Percentiles rank a stretch among this genome's conserved stretches.
phyloP scores from a whole-genome alignment of 192 early-diverging fungal species.

The Backusella luteola region DNA sequence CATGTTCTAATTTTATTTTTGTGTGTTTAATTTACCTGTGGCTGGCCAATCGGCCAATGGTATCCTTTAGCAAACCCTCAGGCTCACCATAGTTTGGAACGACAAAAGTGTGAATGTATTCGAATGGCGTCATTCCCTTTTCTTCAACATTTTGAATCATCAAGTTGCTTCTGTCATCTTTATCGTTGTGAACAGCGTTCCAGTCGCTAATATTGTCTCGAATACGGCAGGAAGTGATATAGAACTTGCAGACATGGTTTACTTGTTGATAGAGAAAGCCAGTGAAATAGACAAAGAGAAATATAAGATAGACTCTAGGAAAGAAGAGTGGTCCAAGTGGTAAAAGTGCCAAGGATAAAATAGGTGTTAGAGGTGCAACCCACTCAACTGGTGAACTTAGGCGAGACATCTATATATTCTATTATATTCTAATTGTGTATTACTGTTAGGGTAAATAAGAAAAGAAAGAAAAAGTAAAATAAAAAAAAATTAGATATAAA shows the following conservation, averaged over 20 bases:
- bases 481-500: neutral
- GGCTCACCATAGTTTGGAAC: constrained; percentile 74
- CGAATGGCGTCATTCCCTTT: neutral
- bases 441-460: neutral
- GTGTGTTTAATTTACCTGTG: constrained; percentile 53
- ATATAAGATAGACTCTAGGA: constrained; percentile 40
- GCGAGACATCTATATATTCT: constrained; percentile 11
- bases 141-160: constrained; percentile 11
- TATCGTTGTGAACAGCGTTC: constrained; percentile 17
- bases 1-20: neutral
- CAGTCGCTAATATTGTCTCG: constrained; percentile 40
- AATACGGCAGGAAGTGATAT: constrained; percentile 38
- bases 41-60: constrained; percentile 62
- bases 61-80: constrained; percentile 66
- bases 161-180: neutral
- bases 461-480: neutral
- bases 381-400: constrained; percentile 39
- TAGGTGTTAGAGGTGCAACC: constrained; percentile 41
- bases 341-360: constrained; percentile 37
- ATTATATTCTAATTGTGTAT: neutral
- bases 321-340: constrained; percentile 45
- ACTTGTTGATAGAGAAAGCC: constrained; percentile 42
- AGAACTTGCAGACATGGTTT: constrained; percentile 52
- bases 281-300: constrained; percentile 45
- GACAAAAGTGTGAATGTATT: constrained; percentile 62